These are phyloP conservation scores for Fraxinus latifolia DNA, from an alignment of 305 asterid genomes.

Conservation along the genomic window DNA sequence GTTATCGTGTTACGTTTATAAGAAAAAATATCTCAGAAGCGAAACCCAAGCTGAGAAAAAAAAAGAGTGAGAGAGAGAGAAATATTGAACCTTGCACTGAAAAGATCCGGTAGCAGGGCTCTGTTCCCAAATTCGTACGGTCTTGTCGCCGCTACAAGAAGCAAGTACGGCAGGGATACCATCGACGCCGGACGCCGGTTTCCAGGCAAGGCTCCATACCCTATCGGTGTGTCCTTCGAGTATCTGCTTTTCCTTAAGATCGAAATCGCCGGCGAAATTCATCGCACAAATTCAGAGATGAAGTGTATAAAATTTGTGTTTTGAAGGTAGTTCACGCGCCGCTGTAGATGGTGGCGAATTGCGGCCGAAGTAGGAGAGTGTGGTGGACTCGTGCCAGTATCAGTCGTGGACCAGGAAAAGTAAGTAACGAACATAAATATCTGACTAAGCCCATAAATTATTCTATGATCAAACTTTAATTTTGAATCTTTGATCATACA, in stretches of 20 bases:
- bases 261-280: constrained; percentile 52
- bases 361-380: background rate
- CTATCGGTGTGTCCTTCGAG: constrained; percentile 86
- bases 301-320: background rate
- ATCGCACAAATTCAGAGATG: constrained; percentile 19
- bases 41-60: background rate
- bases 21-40: background rate
- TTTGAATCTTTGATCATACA: no score
- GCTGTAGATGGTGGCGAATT: constrained; percentile 21
- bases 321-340: constrained; percentile 13
- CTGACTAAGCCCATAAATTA: background rate
- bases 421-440: background rate
- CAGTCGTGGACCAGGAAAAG: background rate
- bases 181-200: constrained; percentile 62
- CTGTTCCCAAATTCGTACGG: constrained; percentile 89
- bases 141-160: constrained; percentile 89
- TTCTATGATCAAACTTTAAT: background rate
- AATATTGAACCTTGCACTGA: constrained; percentile 57
- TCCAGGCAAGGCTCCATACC: constrained; percentile 91
- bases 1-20: background rate
- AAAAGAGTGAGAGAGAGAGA: background rate
- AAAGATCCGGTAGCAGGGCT: constrained; percentile 50
- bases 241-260: constrained; percentile 59
- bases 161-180: constrained; percentile 80
- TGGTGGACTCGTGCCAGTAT: constrained; percentile 28